Evolutionary conservation across 2,329 filamentous ascomycete species (phyloP).

Genomic region (Juglanconis oblonga): DNA sequence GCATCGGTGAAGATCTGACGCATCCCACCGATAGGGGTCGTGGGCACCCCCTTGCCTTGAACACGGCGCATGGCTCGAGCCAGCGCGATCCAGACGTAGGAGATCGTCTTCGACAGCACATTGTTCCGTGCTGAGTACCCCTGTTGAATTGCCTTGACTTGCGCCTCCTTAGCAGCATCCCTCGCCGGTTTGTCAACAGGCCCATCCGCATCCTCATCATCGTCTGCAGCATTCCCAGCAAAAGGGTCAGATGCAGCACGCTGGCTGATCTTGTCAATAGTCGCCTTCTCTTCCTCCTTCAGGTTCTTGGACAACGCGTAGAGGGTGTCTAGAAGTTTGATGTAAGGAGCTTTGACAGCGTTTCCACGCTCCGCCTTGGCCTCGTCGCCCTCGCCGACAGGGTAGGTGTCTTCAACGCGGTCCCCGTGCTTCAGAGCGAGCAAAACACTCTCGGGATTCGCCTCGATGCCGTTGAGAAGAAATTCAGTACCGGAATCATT

Average conservation of each 20-base stretch:
- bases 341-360: conserved; percentile 78
- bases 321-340: conserved; percentile 79
- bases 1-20: conserved; percentile 88
- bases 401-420: conserved; percentile 74
- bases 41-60: conserved; percentile 74
- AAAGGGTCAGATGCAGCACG: conserved; percentile 26
- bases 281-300: conserved; percentile 59
- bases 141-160: conserved; percentile 59
- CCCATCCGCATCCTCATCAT: conserved; percentile 52
- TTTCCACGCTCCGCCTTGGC: conserved; percentile 72
- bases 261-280: conserved; percentile 56
- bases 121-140: conserved; percentile 71
- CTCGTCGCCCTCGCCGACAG: conserved; percentile 73
- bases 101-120: conserved; percentile 78
- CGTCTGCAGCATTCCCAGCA: conserved; percentile 29
- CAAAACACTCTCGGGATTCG: conserved; percentile 91
- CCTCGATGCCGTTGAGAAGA: conserved; percentile 75
- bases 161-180: conserved; percentile 61
- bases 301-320: conserved; percentile 79
- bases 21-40: conserved; percentile 62
- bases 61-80: conserved; percentile 93
- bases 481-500: conserved; percentile 68
- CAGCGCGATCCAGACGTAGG: conserved; percentile 90
- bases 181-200: conserved; percentile 37
- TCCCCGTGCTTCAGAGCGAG: conserved; percentile 88